Evolutionary conservation across 1,284 basidiomycete species (phyloP).

Genomic region (Austropuccinia psidii): DNA sequence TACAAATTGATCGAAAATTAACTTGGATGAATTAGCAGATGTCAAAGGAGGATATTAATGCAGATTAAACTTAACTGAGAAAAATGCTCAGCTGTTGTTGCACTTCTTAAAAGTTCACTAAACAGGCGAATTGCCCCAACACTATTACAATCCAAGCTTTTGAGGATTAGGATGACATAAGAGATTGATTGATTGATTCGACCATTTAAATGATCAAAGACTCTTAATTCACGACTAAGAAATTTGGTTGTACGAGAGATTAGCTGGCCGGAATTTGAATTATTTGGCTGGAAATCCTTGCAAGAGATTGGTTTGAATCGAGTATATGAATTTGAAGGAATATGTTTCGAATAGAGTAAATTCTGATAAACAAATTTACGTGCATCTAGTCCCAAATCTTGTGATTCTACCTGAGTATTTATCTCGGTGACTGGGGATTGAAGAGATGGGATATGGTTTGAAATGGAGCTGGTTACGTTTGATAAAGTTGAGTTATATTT

Average conservation of each 20-base stretch:
- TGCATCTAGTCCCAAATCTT: constrained; percentile 4
- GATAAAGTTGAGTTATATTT: background rate
- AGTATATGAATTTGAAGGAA: constrained; percentile 12
- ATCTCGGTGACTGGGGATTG: too few relatives aligned
- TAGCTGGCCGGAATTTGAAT: background rate
- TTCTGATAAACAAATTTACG: constrained; percentile 18
- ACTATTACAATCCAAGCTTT: constrained; percentile 15
- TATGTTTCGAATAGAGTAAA: constrained; percentile 27
- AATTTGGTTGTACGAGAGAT: constrained; percentile 5
- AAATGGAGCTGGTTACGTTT: background rate
- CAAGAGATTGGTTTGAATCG: background rate
- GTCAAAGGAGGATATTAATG: background rate
- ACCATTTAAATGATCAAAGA: background rate
- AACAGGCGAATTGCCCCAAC: constrained; percentile 4
- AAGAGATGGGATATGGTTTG: background rate
- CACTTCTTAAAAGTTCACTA: constrained; percentile 5
- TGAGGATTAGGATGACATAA: constrained; percentile 8
- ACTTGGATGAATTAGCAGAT: background rate
- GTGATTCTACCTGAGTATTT: too few relatives aligned
- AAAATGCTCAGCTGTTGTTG: constrained; percentile 16
- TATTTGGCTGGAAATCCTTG: background rate
- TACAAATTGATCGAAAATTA: background rate
- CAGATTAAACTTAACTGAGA: background rate
- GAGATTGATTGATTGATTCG: constrained; percentile 1
- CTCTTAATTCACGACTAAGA: constrained; percentile 12